Evolutionary conservation across 306 rosid genomes (phyloP), one percentile per base, ranked within the genome.

Genomic region (Dalbergia cochinchinensis): DNA sequence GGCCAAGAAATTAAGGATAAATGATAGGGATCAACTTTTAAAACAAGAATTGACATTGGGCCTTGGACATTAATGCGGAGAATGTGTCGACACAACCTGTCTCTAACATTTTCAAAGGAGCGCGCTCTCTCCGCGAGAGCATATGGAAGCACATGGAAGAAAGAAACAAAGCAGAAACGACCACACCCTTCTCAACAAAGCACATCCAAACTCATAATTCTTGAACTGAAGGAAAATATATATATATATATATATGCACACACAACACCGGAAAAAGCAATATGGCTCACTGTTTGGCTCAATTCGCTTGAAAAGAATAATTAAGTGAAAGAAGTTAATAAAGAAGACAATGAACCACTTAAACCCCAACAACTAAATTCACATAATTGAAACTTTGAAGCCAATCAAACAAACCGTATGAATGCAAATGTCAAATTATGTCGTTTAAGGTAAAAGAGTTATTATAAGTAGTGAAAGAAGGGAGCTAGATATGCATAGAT

Each of bases 51-150:
- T 54, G 74, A 33, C 8, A n/a, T n/a, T 26, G 69, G 80, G 57
- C 67, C 63, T 57, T 58, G 10, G 35, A 50, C 72, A 77, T 80
- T 33, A 84, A 61, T 61, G 78, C n/a, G 4, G 4, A 53, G 45
- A 64, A 76, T 73, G 73, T 47, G 71, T 71, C 81, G 71, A 60
- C 41, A 33, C 37, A 67, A 57, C 0, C 1, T 65, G 41, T 81
- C 13, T 6, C 0, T 58, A 64, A 69, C 44, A 68, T 76, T 71
- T 73, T 20, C 59, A 39, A 47, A 15, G 53, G 16, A 62, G 14
- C 16, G 0, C 15, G 58, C 31, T 42, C 53, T 19, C 19, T 65
- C 31, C 20, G 14, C 22, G 12, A 63, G 62, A 15, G 8, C 14
- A 48, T 22, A 26, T 37, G 42, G 64, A 50, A 64, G 61, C 16